Evolutionary conservation across 805 yeast species (phyloP).

Genomic region (Candida nitratophila): DNA sequence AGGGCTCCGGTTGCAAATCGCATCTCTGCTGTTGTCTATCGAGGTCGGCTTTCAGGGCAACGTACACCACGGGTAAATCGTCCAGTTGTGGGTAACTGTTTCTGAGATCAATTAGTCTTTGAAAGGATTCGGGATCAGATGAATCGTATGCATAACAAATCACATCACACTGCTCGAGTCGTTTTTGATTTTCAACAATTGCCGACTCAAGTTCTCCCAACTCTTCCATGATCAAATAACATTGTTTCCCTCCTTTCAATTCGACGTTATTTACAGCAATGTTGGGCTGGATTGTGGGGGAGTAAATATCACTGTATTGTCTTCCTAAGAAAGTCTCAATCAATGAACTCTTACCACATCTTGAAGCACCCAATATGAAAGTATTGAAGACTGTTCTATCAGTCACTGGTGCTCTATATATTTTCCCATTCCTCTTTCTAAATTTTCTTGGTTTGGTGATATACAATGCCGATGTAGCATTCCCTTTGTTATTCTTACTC

Average conservation of each 20-base stretch:
- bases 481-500: slow-evolving; percentile 8
- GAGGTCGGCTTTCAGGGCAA: slow-evolving; percentile 89
- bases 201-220: slow-evolving; percentile 83
- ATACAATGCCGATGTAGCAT: slow-evolving; percentile 14
- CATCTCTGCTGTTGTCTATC: slow-evolving; percentile 93
- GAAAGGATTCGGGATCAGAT: slow-evolving; percentile 92
- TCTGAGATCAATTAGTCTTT: slow-evolving; percentile 67
- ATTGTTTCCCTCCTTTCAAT: slow-evolving; percentile 89
- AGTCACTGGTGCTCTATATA: slow-evolving; percentile 57
- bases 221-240: slow-evolving; percentile 86
- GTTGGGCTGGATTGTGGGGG: slow-evolving; percentile 77
- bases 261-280: slow-evolving; percentile 91
- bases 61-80: slow-evolving; percentile 75
- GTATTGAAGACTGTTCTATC: slow-evolving; percentile 94
- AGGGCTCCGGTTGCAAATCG: slow-evolving; percentile 80
- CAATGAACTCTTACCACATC: slow-evolving; percentile 82
- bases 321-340: slow-evolving; percentile 78
- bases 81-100: slow-evolving; percentile 49
- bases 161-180: slow-evolving; percentile 84
- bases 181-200: slow-evolving; percentile 58
- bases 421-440: slow-evolving; percentile 57
- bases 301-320: slow-evolving; percentile 58
- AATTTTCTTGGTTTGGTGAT: slow-evolving; percentile 30
- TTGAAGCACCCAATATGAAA: slow-evolving; percentile 76
- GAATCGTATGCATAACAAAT: slow-evolving; percentile 88